Evolutionary conservation across 805 yeast species (phyloP), one percentile per base, ranked within the genome.

Genomic region (Teunomyces barrocoloradensis): DNA sequence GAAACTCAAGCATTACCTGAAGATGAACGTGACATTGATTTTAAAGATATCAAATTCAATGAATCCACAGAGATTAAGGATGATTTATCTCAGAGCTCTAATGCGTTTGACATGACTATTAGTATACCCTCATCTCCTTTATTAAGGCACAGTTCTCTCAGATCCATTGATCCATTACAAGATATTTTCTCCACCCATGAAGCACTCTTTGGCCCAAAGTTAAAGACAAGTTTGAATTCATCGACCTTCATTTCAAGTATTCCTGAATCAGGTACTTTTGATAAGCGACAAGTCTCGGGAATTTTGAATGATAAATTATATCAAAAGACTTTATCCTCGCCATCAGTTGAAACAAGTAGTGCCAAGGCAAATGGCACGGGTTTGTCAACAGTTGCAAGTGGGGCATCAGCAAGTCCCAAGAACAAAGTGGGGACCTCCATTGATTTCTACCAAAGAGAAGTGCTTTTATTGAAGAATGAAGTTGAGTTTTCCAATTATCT

Each of bases 401-500:
- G 23, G 2, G 32, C 39, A 11, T 25, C 45, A 27, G 7, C 37
- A 50, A 44, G 44, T 51, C 36, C 35, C 23, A 48, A 43, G 48
- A 44, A 42, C 48, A 47, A 47, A 17, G 12, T 11, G 6, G 54
- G 56, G 1, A 63, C 62, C 3, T 58, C 68, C 0, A 42, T 75
- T 11, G 77, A 76, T 33, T 81, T 74, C 53, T 81, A 78, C 49
- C 79, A 79, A 46, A 68, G 88, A 47, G 88, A 85, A 55, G 64
- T 83, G 12, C 59, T 84, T 46, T 66, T 84, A 32, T 55, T 74
- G 48, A 74, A 75, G 44, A 85, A 84, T 59, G 89, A 84, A 57
- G 65, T 81, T 33, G 85, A 82, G 42, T 84, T 85, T 54, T 69
- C 80, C 3, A 71, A 74, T 42, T 82, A 79, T 59, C 57, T 81